Base-by-base conservation (phyloP, 352 stramenopile genomes). In the Globisporangium megalacanthum region DNA sequence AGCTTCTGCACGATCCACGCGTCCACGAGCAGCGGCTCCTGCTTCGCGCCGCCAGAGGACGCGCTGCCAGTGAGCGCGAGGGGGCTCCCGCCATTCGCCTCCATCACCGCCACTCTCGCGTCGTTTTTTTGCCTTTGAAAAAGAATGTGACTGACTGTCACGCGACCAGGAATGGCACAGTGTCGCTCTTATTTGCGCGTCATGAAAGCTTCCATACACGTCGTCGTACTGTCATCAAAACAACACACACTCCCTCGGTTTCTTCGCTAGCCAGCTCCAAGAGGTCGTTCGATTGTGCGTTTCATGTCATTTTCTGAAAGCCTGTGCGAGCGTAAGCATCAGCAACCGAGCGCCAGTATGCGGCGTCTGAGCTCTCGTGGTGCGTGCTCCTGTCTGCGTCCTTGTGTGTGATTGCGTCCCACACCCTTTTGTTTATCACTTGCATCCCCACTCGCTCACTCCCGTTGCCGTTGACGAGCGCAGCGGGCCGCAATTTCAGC, bases 1-100 rank as follows among this genome's bases (percentile, higher is more conserved):
- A 92, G 74, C 64, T 90, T 89, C 59, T 87, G 79, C 61, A 86
- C 66, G 53, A 92, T 66, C 82, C 82, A 92, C 48, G 73, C 60
- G 59, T 90, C 78, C 48, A 81, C 73, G 31, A 68, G 54, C 31
- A 65, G 35, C 54, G 47, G 62, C 36, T 62, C 50, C 47, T 52
- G 56, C 55, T 56, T 68, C 8, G 29, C 36, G 5, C 17, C 42
- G 42, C 14, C 17, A 6, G 42, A 7, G 42, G 41, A 6, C 15
- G 41, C 10, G 25, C 25, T 29, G 25, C 25, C 25, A 29, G 2
- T 29, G 25, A 29, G 25, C 39, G 39, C 39, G 10, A n/a, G 39
- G 39, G 41, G 42, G n/a, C 42, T 48, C n/a, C 41, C 42, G 42
- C 42, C 41, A 8, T 7, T 10, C 42, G 42, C 42, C 17, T 48